Evolutionary conservation across 1,139 yeast genomes (phyloP).

Genomic region (Suhomyces choctaworum): DNA sequence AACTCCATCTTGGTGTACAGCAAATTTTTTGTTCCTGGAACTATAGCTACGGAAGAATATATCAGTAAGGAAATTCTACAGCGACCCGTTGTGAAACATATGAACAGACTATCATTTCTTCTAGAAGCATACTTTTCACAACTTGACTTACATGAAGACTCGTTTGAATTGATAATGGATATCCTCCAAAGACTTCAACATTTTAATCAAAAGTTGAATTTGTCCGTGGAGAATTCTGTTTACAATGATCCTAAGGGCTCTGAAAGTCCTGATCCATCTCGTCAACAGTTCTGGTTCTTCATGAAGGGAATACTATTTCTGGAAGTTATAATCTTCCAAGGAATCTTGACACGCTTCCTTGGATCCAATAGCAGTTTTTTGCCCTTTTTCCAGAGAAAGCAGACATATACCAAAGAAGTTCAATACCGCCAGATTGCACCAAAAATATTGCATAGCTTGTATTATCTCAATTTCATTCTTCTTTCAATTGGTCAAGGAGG

Average conservation of each 20-base stretch:
- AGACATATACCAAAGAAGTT: slow-evolving; percentile 10
- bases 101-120: slow-evolving; percentile 50
- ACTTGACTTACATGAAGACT: slow-evolving; percentile 20
- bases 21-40: slow-evolving; percentile 18
- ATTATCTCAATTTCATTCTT: slow-evolving; percentile 54
- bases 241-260: slow-evolving; percentile 23
- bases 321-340: slow-evolving; percentile 56
- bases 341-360: slow-evolving; percentile 46
- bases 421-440: slow-evolving; percentile 36
- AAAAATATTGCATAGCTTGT: slow-evolving; percentile 48
- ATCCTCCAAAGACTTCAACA: slow-evolving; percentile 22
- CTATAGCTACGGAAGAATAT: slow-evolving; percentile 16
- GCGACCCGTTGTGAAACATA: slow-evolving; percentile 50
- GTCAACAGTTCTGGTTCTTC: slow-evolving; percentile 36
- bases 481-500: slow-evolving; percentile 69
- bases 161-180: slow-evolving; percentile 24
- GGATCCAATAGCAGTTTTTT: slow-evolving; percentile 16
- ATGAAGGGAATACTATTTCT: slow-evolving; percentile 52
- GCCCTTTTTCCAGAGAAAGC: slow-evolving; percentile 11
- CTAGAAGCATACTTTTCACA: slow-evolving; percentile 36
- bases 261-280: slow-evolving; percentile 14
- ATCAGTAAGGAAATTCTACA: slow-evolving; percentile 21
- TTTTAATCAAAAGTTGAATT: slow-evolving; percentile 30
- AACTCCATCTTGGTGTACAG: slow-evolving; percentile 18
- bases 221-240: slow-evolving; percentile 24